phyloP scores from a whole-genome alignment of 2,329 filamentous ascomycete species.

The Diplodia intermedia region DNA sequence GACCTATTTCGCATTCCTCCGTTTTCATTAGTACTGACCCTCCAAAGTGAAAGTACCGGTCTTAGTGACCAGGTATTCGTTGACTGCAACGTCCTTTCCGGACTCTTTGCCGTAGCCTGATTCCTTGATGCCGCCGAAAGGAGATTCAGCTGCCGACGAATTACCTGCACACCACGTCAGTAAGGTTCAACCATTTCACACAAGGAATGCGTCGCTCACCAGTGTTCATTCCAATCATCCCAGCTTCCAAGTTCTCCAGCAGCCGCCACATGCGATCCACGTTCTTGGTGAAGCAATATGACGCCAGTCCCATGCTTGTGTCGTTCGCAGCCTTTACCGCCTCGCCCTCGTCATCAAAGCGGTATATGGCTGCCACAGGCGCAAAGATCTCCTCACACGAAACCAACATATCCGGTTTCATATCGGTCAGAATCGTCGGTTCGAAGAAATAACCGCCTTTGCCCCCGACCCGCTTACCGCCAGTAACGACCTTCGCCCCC shows the following conservation, averaged over 20 bases:
- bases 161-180: slow-evolving; percentile 18
- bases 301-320: slow-evolving; percentile 49
- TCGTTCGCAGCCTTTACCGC: slow-evolving; percentile 48
- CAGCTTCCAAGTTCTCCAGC: slow-evolving; percentile 43
- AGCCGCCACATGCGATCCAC: slow-evolving; percentile 46
- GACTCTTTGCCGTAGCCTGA: slow-evolving; percentile 68
- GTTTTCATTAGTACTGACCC: slow-evolving; percentile 21
- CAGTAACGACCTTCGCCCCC: slow-evolving; percentile 69
- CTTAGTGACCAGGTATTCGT: slow-evolving; percentile 65
- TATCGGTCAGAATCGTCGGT: slow-evolving; percentile 45
- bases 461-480: slow-evolving; percentile 59
- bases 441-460: slow-evolving; percentile 41
- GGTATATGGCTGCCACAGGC: slow-evolving; percentile 45
- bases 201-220: neutral
- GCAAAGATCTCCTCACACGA: slow-evolving; percentile 50
- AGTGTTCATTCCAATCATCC: slow-evolving; percentile 46
- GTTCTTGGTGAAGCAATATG: slow-evolving; percentile 50
- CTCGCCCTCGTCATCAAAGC: slow-evolving; percentile 51
- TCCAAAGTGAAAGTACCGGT: slow-evolving; percentile 65
- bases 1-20: neutral
- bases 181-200: too few species aligned
- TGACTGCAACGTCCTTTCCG: slow-evolving; percentile 66
- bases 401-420: slow-evolving; percentile 45
- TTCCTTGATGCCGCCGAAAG: slow-evolving; percentile 69
- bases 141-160: slow-evolving; percentile 63